These are phyloP conservation scores for Cyclanthera cordifolia DNA, from an alignment of 306 rosid species.

Conservation along the genomic window DNA sequence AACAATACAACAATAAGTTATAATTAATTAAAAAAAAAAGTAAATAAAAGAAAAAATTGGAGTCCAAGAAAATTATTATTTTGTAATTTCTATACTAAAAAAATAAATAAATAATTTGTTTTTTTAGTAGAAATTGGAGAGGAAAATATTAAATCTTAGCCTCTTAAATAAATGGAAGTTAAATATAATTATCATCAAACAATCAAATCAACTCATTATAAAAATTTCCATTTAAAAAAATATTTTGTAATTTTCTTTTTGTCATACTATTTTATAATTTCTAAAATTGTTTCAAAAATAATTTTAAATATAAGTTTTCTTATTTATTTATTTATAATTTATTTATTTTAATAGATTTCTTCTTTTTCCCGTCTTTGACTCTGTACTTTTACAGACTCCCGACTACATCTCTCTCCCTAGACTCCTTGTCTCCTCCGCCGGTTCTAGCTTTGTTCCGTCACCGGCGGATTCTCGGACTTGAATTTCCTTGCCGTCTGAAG, in stretches of 20 bases:
- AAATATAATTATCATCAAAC: no score
- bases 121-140: no score
- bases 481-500: constrained; percentile 1
- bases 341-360: background rate
- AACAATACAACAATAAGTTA: no score
- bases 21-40: no score
- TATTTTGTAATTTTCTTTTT: background rate
- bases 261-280: background rate
- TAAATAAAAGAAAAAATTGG: no score
- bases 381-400: constrained; percentile 17
- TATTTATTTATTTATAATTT: background rate
- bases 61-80: no score
- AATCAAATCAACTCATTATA: no score
- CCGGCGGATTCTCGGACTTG: constrained; percentile 10
- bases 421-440: constrained; percentile 25
- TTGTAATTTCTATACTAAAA: no score
- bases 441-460: constrained; percentile 22
- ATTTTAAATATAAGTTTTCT: background rate
- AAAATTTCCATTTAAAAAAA: no score
- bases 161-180: no score
- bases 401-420: constrained; percentile 31
- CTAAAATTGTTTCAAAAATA: background rate
- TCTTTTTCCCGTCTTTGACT: constrained; percentile 26
- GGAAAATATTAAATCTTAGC: no score
- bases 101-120: no score